Evolutionary conservation across 306 rosid genomes (phyloP).

Genomic region (Quercus alba): DNA sequence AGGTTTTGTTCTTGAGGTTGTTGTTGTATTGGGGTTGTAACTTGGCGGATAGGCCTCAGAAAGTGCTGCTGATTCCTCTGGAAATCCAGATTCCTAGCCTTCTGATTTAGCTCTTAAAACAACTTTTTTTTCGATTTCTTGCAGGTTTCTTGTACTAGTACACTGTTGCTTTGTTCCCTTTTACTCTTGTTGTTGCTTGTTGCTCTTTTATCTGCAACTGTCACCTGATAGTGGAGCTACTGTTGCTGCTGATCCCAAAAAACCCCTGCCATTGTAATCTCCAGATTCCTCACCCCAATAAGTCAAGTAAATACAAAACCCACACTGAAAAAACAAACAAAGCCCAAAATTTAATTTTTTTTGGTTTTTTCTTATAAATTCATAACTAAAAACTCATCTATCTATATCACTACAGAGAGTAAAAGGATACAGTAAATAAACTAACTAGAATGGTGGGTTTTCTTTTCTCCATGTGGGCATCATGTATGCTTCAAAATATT

Average conservation of each 20-base stretch:
- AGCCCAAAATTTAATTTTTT: not conserved
- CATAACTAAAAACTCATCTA: conserved; percentile 2
- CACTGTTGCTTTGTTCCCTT: not conserved
- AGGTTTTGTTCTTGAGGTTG: conserved; percentile 26
- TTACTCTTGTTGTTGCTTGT: conserved; percentile 18
- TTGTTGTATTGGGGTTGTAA: conserved; percentile 19
- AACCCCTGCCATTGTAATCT: conserved; percentile 44
- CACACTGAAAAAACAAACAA: conserved; percentile 15
- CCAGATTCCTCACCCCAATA: conserved; percentile 45
- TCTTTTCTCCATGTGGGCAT: conserved; percentile 14
- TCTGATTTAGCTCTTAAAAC: conserved; percentile 13
- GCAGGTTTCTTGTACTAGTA: conserved; percentile 1
- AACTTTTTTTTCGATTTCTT: conserved; percentile 10
- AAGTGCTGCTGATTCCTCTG: conserved; percentile 28
- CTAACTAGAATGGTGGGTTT: conserved; percentile 14
- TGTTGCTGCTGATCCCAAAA: conserved; percentile 40
- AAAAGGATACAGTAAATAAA: conserved; percentile 22
- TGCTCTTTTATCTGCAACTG: conserved; percentile 30
- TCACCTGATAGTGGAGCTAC: conserved; percentile 35
- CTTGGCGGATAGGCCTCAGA: conserved; percentile 10
- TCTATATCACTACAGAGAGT: conserved; percentile 12
- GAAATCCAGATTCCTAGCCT: conserved; percentile 43
- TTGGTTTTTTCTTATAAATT: conserved; percentile 1
- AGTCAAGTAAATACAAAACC: conserved; percentile 24
- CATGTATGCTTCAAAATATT: conserved; percentile 9